Evolutionary conservation across 2,329 filamentous ascomycete genomes (phyloP).

Genomic region (Nakataea oryzae): DNA sequence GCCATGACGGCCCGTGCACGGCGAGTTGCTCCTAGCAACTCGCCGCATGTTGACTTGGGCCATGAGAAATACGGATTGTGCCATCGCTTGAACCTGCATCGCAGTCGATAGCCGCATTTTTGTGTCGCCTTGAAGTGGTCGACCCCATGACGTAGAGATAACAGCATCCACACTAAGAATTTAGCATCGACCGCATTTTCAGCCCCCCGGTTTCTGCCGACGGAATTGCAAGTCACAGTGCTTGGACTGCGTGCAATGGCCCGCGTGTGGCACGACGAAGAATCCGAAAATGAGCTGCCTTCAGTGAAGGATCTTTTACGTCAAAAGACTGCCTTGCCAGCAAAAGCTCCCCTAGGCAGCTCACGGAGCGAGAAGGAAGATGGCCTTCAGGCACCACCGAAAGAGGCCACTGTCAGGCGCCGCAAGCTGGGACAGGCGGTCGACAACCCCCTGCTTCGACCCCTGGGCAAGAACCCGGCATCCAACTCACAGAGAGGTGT

Average conservation of each 20-base stretch:
- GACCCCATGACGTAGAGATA: not conserved
- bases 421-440: constrained; percentile 12
- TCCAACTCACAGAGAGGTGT: not conserved
- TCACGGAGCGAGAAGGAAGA: not conserved
- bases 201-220: not conserved
- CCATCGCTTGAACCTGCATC: not conserved
- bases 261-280: not conserved
- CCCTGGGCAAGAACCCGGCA: constrained; percentile 10
- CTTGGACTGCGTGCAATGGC: not conserved
- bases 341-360: not conserved
- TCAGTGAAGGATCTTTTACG: not conserved
- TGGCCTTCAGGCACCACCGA: constrained; percentile 1
- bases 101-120: no score
- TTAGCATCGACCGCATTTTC: not conserved
- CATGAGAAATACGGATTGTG: not conserved
- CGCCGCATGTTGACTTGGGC: not conserved
- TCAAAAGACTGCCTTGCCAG: not conserved
- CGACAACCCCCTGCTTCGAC: constrained; percentile 12
- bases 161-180: not conserved
- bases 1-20: no score
- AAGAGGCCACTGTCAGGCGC: constrained; percentile 8
- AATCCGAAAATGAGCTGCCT: constrained; percentile 3
- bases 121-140: no score
- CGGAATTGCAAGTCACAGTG: not conserved
- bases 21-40: not conserved